Evolutionary conservation across 768 basidiomycete genomes (phyloP).

Genomic region (Trametopsis cervina): DNA sequence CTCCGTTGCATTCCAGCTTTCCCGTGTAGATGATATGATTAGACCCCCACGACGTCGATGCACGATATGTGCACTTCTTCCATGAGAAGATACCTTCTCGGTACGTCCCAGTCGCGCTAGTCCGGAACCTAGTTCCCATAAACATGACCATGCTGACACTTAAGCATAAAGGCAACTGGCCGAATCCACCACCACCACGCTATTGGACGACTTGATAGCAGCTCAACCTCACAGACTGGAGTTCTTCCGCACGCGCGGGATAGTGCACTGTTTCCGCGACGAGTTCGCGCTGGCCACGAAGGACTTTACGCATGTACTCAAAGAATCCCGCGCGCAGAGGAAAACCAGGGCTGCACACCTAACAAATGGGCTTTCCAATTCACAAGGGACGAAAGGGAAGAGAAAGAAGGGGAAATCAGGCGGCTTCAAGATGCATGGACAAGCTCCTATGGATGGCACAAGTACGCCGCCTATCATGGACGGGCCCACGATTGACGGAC

Average conservation of each 20-base stretch:
- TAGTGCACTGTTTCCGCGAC: conserved; percentile 84
- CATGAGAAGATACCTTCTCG: conserved; percentile 93
- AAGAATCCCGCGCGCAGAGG: conserved; percentile 66
- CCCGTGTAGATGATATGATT: conserved; percentile 4
- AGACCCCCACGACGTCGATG: conserved; percentile 77
- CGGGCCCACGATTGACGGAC: conserved; percentile 33
- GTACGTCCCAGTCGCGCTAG: too few species aligned
- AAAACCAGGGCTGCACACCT: conserved; percentile 55
- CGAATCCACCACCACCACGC: conserved; percentile 71
- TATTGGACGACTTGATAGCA: conserved; percentile 74
- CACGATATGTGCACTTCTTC: conserved; percentile 88
- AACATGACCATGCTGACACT: too few species aligned
- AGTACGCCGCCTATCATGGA: conserved; percentile 34
- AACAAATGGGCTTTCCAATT: conserved; percentile 30
- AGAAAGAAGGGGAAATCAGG: conserved; percentile 45
- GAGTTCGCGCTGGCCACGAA: conserved; percentile 68
- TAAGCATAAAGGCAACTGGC: conserved; percentile 61
- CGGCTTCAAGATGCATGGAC: conserved; percentile 43
- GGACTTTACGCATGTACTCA: conserved; percentile 77
- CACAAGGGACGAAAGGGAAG: conserved; percentile 37
- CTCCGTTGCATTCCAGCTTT: neutral
- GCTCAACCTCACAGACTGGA: conserved; percentile 71
- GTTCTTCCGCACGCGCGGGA: conserved; percentile 84
- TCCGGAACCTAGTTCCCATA: too few species aligned
- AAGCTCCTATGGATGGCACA: conserved; percentile 64